Percentiles rank a stretch among this genome's conserved stretches.
Evolutionary conservation across 306 rosid genomes (phyloP).

Genomic region (Gastrolobium villosum): DNA sequence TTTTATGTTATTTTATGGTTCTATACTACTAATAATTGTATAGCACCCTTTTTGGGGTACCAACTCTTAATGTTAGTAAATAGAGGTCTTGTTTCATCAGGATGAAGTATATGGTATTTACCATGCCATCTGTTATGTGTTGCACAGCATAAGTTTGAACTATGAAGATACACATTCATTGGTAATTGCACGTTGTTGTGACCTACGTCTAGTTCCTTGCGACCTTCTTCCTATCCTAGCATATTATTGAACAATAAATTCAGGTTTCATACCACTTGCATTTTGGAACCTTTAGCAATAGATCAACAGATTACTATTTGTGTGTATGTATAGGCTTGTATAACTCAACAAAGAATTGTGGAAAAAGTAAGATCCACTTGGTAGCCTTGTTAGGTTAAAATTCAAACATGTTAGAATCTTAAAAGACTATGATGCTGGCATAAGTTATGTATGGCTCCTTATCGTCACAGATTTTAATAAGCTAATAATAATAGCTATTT

Average conservation of each 20-base stretch:
- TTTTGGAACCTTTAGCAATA: conserved; percentile 37
- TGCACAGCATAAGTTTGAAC: conserved; percentile 45
- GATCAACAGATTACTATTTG: conserved; percentile 18
- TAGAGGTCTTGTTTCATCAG: conserved; percentile 24
- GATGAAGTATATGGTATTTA: conserved; percentile 45
- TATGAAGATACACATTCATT: conserved; percentile 27
- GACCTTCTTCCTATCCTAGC: conserved; percentile 33
- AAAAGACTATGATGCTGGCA: conserved; percentile 33
- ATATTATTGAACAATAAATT: conserved; percentile 33
- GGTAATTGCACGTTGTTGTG: conserved; percentile 36
- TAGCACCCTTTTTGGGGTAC: conserved; percentile 29
- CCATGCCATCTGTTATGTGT: conserved; percentile 34
- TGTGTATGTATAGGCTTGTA: conserved; percentile 16
- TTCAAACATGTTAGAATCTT: conserved; percentile 35
- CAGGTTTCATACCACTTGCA: conserved; percentile 43
- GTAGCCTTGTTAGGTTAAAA: conserved; percentile 42
- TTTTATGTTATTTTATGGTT: conserved; percentile 33
- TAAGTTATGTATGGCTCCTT: conserved; percentile 30
- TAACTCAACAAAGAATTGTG: conserved; percentile 21
- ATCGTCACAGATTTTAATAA: conserved; percentile 34
- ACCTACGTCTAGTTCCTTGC: conserved; percentile 31
- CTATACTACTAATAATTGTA: conserved; percentile 15
- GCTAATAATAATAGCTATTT: conserved; percentile 20
- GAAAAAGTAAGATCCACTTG: conserved; percentile 33
- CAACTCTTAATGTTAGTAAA: conserved; percentile 14